Base-by-base conservation (phyloP, 495 filamentous ascomycete species). In the Tuber magnatum region DNA sequence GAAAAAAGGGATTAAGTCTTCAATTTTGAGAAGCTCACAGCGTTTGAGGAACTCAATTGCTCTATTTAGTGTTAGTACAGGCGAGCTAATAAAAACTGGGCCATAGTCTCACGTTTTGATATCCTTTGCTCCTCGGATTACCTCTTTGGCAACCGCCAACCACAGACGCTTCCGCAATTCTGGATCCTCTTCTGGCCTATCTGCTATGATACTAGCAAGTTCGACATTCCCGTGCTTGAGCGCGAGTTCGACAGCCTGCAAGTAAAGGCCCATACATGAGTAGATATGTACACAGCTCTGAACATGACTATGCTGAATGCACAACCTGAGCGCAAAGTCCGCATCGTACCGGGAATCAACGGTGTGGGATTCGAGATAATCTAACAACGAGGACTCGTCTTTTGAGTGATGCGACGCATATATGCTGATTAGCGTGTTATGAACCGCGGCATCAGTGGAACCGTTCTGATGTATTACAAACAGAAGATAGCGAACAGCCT, bases 1-100 rank as follows among this genome's bases (percentile, higher is more conserved):
- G 86, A 99, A 99, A 85, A 97, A 97, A 0, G 96, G 95, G 61
- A 99, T 97, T 35, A 99, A 85, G 80, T 99, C 96, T 82, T 99
- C 95, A 79, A 99, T 99, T 76, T 91, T 90, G 28, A 99, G 88
- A 3, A 98, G 86, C 75, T 97, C 93, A 83, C 94, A 97, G 22
- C 92, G 91, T 78, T 91, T 91, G 22, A 99, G 87, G 83, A 99
- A 97, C 75, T 97, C 93, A 70, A 99, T 95, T 32, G 95, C 95
- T 32, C 80, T 81, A 42, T 40, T 8, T 56, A 14, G 28, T n/a
- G 20, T 14, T 35, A 22, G 35, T 61, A 35, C n/a, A 39, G 18
- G 8, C 14, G 22, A 28, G 35, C 9, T 39, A 65, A 41, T 69
- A n/a, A 38, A 51, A 69, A 35, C 39, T 7, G 14, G 56, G 28